phyloP scores from a whole-genome alignment of 2,329 filamentous ascomycete species.

The Leptographium radiaticola region DNA sequence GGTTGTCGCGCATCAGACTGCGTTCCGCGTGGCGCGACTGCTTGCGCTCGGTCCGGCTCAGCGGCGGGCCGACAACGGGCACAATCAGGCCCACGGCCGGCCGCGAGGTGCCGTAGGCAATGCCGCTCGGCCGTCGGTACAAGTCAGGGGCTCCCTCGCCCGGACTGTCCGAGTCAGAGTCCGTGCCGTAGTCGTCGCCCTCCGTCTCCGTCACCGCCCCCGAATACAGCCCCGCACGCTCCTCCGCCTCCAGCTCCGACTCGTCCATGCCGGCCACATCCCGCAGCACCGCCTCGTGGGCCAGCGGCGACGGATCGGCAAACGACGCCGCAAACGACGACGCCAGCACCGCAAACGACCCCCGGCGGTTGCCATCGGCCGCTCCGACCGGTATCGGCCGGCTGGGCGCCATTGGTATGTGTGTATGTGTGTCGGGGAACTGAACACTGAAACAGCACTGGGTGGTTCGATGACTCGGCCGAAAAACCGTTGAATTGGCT shows the following conservation, averaged over 20 bases:
- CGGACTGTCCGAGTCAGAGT: conserved; percentile 24
- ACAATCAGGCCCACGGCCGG: conserved; percentile 52
- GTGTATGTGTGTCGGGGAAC: neutral
- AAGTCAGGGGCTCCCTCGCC: conserved; percentile 29
- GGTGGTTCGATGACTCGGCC: neutral
- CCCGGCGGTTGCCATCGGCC: neutral
- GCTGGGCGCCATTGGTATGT: neutral
- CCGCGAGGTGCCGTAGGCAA: conserved; percentile 58
- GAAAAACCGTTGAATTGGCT: too few relatives aligned
- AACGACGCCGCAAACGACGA: conserved; percentile 17
- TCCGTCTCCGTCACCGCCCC: conserved; percentile 5
- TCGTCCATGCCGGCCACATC: conserved; percentile 54
- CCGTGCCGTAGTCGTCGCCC: conserved; percentile 17
- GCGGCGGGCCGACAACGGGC: conserved; percentile 27
- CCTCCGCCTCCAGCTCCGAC: conserved; percentile 27
- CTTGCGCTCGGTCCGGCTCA: conserved; percentile 42
- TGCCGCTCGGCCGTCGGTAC: conserved; percentile 67
- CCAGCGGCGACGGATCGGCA: conserved; percentile 49
- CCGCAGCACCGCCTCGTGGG: conserved; percentile 49
- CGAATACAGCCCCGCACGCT: neutral
- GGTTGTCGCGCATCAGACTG: conserved; percentile 51
- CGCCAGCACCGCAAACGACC: conserved; percentile 2
- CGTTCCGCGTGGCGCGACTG: conserved; percentile 44
- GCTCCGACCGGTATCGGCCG: neutral
- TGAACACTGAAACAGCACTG: neutral